Conservation (phyloP, 495 filamentous ascomycete species). For the Achaetomiella virescens region DNA sequence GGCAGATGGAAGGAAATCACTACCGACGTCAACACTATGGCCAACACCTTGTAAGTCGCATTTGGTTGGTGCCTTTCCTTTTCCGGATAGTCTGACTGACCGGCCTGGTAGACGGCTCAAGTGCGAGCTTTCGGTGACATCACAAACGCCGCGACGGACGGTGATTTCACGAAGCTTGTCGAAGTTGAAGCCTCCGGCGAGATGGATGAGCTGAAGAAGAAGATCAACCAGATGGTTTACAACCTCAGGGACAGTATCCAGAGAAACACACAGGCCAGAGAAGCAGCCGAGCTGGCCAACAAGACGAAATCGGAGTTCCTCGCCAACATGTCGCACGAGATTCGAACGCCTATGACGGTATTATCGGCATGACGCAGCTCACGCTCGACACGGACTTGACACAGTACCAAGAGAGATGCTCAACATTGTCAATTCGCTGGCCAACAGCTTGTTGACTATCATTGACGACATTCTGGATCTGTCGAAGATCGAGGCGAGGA, state of each 20-base stretch:
- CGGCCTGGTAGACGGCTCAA: conserved; percentile 64
- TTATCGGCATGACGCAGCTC: conserved; percentile 95
- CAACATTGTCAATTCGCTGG: conserved; percentile 96
- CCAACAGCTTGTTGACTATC: conserved; percentile 94
- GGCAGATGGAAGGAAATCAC: conserved; percentile 99
- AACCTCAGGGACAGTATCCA: conserved; percentile 95
- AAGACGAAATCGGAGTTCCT: conserved; percentile 98
- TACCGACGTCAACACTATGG: conserved; percentile 97
- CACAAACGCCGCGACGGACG: conserved; percentile 91
- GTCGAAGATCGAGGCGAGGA: conserved; percentile 97
- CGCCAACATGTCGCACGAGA: conserved; percentile 99
- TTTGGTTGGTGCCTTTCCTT: not conserved
- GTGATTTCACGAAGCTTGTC: conserved; percentile 93
- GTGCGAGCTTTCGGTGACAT: conserved; percentile 97
- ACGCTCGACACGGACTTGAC: conserved; percentile 94
- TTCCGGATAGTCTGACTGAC: conserved; percentile 9
- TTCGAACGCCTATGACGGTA: conserved; percentile 86
- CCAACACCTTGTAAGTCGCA: conserved; percentile 61
- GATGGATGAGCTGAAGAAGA: conserved; percentile 98
- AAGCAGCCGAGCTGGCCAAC: conserved; percentile 94
- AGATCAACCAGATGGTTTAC: conserved; percentile 99
- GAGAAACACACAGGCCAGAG: conserved; percentile 91
- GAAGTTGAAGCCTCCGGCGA: conserved; percentile 98
- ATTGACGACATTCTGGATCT: conserved; percentile 99
- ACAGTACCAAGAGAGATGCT: conserved; percentile 96